These are phyloP conservation scores for sweet orange (Citrus sinensis) DNA, from an alignment of 345 rosid genomes.

Conservation along the genomic window DNA sequence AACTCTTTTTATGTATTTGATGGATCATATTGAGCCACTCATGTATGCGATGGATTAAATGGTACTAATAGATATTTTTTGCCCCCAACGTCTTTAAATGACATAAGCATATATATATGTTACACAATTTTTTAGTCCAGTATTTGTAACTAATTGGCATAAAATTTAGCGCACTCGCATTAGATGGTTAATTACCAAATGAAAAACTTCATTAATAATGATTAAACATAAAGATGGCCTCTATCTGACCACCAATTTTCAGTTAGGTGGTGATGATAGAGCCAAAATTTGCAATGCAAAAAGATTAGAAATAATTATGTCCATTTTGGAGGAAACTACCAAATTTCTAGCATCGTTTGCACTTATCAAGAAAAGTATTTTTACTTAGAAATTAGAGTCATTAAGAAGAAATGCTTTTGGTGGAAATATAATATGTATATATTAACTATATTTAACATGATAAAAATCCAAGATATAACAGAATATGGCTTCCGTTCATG, in stretches of 20 bases:
- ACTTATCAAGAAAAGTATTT: neutral
- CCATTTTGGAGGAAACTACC: neutral
- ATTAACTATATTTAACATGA: neutral
- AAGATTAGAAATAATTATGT: no score
- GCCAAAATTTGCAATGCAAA: no score
- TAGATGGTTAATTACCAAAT: no score
- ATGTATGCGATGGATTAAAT: neutral
- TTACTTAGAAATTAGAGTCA: neutral
- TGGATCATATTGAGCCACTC: neutral
- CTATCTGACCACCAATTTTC: neutral
- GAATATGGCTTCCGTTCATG: neutral
- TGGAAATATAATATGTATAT: neutral
- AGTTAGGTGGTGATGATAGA: neutral
- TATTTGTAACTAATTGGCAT: no score
- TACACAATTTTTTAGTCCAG: no score
- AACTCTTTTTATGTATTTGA: neutral
- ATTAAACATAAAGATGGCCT: no score
- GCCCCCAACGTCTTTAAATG: neutral
- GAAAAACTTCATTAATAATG: no score
- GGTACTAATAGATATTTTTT: neutral
- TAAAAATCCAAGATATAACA: neutral
- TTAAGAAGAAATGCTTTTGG: neutral
- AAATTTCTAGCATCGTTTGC: neutral
- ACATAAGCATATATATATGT: neutral
- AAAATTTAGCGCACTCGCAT: no score